Conservation (phyloP, 1,284 basidiomycete genomes). For the Phlebopus sp. region DNA sequence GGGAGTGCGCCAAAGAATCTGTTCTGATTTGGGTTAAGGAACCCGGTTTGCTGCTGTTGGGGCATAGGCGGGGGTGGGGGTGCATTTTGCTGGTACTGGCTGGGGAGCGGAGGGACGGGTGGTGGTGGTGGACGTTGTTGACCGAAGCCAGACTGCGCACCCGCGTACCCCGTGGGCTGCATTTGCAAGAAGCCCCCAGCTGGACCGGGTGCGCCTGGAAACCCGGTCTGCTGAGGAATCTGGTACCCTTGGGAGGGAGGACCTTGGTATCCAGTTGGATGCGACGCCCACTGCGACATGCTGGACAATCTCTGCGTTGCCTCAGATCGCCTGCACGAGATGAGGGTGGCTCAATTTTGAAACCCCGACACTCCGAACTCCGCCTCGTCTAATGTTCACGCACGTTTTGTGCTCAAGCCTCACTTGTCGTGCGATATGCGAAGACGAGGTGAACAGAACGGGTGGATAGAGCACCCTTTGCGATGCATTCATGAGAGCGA, state of each 20-base stretch:
- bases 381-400: too few species aligned
- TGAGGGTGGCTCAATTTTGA: too few species aligned
- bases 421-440: too few species aligned
- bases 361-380: too few species aligned
- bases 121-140: constrained; percentile 52
- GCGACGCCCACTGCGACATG: constrained; percentile 61
- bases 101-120: constrained; percentile 59
- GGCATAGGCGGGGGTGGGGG: constrained; percentile 35
- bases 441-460: too few species aligned
- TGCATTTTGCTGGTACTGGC: constrained; percentile 56
- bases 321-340: too few species aligned
- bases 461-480: too few species aligned
- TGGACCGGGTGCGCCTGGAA: constrained; percentile 23
- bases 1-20: constrained; percentile 11
- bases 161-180: constrained; percentile 51
- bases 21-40: constrained; percentile 44
- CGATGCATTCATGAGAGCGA: too few species aligned
- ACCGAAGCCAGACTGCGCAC: constrained; percentile 37
- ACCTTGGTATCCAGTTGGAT: constrained; percentile 42
- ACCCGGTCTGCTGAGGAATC: constrained; percentile 41
- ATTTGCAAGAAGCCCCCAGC: constrained; percentile 41
- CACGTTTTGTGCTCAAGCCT: too few species aligned
- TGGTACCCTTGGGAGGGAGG: constrained; percentile 31
- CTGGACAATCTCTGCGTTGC: neutral
- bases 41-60: constrained; percentile 42